Evolutionary conservation across 176 grass and related monocot species (phyloP).

Genomic region (Musa schizocarpa): DNA sequence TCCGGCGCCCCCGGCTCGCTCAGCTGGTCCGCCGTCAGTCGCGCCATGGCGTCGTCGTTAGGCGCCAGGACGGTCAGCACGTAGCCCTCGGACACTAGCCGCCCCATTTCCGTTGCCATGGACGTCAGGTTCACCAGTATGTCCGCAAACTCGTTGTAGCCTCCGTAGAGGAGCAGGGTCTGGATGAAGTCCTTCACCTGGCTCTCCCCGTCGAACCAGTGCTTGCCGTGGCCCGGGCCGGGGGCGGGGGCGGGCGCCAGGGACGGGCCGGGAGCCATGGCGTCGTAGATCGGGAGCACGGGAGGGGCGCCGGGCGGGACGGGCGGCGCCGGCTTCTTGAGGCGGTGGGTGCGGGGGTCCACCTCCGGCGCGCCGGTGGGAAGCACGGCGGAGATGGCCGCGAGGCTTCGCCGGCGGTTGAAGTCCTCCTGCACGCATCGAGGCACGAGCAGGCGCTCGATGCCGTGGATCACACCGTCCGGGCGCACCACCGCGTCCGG

Average conservation of each 20-base stretch:
- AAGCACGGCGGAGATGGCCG: constrained; percentile 41
- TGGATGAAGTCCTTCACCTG: constrained; percentile 93
- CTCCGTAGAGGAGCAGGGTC: constrained; percentile 66
- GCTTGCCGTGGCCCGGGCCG: constrained; percentile 32
- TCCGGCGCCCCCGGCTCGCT: constrained; percentile 58
- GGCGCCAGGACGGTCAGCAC: constrained; percentile 66
- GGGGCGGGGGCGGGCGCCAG: constrained; percentile 54
- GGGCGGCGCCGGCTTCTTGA: constrained; percentile 53
- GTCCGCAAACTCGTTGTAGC: constrained; percentile 88
- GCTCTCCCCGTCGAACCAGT: constrained; percentile 61
- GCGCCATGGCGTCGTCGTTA: constrained; percentile 70
- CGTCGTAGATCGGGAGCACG: constrained; percentile 43
- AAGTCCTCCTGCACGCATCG: constrained; percentile 71
- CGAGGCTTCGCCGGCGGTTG: constrained; percentile 64
- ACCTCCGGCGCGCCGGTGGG: constrained; percentile 57
- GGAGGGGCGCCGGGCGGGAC: constrained; percentile 30
- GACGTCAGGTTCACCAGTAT: constrained; percentile 75
- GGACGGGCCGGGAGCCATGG: constrained; percentile 44
- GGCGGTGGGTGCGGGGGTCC: constrained; percentile 57
- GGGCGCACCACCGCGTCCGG: constrained; percentile 41
- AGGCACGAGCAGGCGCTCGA: constrained; percentile 51
- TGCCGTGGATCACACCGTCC: constrained; percentile 62
- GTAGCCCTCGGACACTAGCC: constrained; percentile 64
- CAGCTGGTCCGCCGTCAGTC: constrained; percentile 53
- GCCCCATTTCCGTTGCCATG: constrained; percentile 68